A percentile compares a stretch with the other conserved stretches of the same genome.
Evolutionary conservation across 441 rosid species (phyloP).

Genomic region (Adansonia rubrostipa): DNA sequence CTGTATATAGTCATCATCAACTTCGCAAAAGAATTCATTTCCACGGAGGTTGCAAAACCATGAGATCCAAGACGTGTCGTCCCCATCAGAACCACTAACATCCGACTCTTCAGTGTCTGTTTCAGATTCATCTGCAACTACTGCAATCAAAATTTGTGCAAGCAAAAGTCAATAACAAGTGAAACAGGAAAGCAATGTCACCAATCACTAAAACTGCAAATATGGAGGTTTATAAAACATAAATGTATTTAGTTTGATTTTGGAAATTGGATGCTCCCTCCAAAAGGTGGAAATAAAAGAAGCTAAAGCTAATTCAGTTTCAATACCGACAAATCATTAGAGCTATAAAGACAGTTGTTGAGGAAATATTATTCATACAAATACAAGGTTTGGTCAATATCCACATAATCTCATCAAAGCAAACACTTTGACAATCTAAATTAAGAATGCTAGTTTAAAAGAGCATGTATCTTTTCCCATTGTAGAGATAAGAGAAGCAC

Average conservation of each 20-base stretch:
- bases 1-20: constrained; percentile 80
- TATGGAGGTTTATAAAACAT: neutral
- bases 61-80: constrained; percentile 77
- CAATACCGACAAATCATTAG: neutral
- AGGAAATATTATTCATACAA: neutral
- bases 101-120: constrained; percentile 81
- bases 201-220: neutral
- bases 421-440: neutral
- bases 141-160: neutral
- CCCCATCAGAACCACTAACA: constrained; percentile 81
- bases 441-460: neutral
- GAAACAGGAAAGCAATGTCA: neutral
- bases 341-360: neutral
- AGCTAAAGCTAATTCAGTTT: neutral
- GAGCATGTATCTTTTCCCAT: neutral
- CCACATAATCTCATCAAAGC: neutral
- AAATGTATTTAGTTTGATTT: neutral
- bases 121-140: constrained; percentile 60
- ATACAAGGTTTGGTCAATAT: neutral
- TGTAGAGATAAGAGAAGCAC: neutral
- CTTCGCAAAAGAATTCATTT: constrained; percentile 82
- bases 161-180: neutral
- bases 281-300: neutral
- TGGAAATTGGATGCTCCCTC: neutral
- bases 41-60: constrained; percentile 85